Evolutionary conservation across 208 protist species (phyloP).

Genomic region (Porcisia hertigi): DNA sequence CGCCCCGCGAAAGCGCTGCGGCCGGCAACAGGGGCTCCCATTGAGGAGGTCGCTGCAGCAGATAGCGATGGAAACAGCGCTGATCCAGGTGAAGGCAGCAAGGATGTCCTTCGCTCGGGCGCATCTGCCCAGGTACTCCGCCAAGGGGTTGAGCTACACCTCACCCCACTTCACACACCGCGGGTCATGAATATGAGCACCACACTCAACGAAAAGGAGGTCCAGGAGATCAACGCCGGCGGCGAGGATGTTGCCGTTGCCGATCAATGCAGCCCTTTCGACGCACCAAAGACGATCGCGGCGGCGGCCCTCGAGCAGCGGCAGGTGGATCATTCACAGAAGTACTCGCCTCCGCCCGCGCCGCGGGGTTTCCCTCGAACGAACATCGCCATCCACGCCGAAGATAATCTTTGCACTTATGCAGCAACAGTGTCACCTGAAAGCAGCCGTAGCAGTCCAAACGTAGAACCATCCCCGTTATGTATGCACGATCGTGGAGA

Average conservation of each 20-base stretch:
- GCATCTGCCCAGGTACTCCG: neutral
- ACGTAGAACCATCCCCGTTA: neutral
- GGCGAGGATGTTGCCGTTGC: neutral
- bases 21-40: neutral
- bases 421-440: neutral
- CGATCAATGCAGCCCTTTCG: neutral
- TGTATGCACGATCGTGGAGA: neutral
- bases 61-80: neutral
- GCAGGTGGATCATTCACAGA: neutral
- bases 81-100: neutral
- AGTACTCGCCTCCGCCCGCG: neutral
- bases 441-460: neutral
- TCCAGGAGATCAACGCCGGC: neutral
- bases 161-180: neutral
- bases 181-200: constrained; percentile 3
- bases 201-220: neutral
- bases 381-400: neutral
- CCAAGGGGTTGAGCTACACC: neutral
- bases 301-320: neutral
- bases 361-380: neutral
- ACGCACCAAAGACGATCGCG: neutral
- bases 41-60: neutral
- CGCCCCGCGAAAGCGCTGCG: constrained; percentile 6
- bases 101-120: neutral
- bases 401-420: neutral